Evolutionary conservation across 1,284 basidiomycete species (phyloP).

Genomic region (Ganoderma multipileum): DNA sequence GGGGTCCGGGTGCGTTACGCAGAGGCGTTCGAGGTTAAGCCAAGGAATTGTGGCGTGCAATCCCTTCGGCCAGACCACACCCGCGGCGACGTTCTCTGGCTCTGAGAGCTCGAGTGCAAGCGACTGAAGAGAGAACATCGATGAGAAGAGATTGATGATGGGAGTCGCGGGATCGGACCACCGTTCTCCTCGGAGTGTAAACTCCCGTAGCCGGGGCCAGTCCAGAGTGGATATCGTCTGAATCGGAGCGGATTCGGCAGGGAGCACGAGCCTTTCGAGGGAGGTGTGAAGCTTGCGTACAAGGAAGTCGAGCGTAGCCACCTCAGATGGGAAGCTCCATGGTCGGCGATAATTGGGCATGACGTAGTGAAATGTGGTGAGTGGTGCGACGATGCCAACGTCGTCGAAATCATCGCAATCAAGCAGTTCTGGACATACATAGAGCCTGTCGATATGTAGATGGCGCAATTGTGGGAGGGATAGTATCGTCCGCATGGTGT

Average conservation of each 20-base stretch:
- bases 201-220: neutral
- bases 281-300: too few relatives aligned
- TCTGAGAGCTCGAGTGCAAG: too few relatives aligned
- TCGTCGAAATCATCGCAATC: too few relatives aligned
- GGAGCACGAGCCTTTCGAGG: too few relatives aligned
- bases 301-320: neutral
- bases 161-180: neutral
- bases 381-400: neutral
- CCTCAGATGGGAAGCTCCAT: neutral
- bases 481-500: neutral
- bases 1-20: neutral
- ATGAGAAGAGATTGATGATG: neutral
- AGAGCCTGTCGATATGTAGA: neutral
- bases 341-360: neutral
- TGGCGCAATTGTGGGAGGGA: neutral
- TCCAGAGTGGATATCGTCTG: too few relatives aligned
- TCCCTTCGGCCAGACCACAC: neutral
- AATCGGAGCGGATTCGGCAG: too few relatives aligned
- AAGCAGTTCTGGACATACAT: neutral
- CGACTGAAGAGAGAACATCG: neutral
- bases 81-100: neutral
- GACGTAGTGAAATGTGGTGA: neutral
- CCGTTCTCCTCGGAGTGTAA: neutral
- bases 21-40: neutral
- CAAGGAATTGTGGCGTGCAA: neutral